Base-by-base conservation (phyloP, 2,329 filamentous ascomycete genomes). In the Colletotrichum trifolii region DNA sequence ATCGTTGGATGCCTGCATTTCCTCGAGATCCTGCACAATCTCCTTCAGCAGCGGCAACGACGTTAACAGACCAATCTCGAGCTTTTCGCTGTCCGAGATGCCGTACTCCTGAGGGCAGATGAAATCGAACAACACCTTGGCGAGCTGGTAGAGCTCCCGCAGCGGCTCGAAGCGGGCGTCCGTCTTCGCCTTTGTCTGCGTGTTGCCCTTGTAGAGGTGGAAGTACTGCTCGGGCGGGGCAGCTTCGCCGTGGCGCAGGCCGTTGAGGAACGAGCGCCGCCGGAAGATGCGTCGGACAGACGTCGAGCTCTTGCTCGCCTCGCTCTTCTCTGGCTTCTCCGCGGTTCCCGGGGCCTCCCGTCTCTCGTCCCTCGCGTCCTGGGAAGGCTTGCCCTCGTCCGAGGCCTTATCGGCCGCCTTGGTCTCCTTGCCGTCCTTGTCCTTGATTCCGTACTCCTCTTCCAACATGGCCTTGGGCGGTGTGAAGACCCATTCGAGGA, bases 41-140 rank as follows among this genome's bases (percentile, higher is more conserved):
- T 99, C 96, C 76, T 96, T 96, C 49, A 99, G 87, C 13, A 99
- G 84, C 2, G 96, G 96, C 50, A 99, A 82, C 11, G 94, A 97
- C 0, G 96, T 99, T 70, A 99, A 82, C 2, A 99, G 86, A 2
- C 96, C 96, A 76, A 99, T 99, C 76, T 99, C 96, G n/a, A 99
- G 87, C 82, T 99, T 99, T 79, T 99, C 96, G 64, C 89, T 91
- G 73, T 97, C 92, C 4, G 92, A 93, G 70, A 99, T 99, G 58
- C 96, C 96, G 74, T 99, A 99, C 78, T 99, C 96, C 73, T 99
- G 96, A 1, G 96, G 96, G 59, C 96, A 97, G 72, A 99, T 97
- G 76, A 97, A 99, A 78, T 99, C 96, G 73, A 99, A 99, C 12
- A 99, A 82, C 11, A 98, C 90, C 79, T 99, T 99, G 61, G 93